phyloP scores from a whole-genome alignment of 257 asterid species.

The Solanum virginianum region DNA sequence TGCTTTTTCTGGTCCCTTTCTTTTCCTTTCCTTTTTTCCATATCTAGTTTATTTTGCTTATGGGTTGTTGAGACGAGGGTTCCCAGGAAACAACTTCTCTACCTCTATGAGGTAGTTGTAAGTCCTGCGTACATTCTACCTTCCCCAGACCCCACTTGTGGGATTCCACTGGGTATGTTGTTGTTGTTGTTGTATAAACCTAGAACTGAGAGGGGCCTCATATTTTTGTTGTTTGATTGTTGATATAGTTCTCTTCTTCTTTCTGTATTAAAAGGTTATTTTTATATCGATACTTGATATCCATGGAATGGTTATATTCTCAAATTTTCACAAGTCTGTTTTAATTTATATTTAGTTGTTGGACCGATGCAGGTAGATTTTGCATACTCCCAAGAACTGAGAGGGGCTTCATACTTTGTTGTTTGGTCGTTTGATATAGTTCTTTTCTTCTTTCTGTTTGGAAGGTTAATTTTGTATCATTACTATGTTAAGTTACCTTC shows the following conservation, averaged over 20 bases:
- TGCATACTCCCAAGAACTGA: background rate
- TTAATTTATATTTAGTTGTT: background rate
- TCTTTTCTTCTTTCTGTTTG: background rate
- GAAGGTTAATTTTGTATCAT: background rate
- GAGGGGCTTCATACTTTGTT: background rate
- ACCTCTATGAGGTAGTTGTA: too few species aligned
- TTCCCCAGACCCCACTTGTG: too few species aligned
- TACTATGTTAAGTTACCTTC: background rate
- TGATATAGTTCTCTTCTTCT: background rate
- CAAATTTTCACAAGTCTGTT: background rate
- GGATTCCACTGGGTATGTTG: too few species aligned
- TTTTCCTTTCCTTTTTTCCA: too few species aligned
- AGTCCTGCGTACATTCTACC: too few species aligned
- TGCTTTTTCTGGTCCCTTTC: too few species aligned
- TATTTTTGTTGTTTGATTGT: background rate
- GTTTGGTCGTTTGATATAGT: background rate
- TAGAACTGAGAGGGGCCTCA: background rate
- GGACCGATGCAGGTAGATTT: background rate
- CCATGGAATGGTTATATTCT: background rate
- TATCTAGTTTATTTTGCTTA: too few species aligned
- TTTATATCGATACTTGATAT: background rate
- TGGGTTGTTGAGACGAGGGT: too few species aligned
- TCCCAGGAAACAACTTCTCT: too few species aligned
- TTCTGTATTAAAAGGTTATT: background rate
- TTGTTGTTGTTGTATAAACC: background rate